Conservation (phyloP, 1,284 basidiomycete species). For the Spongispora temasekensis region DNA sequence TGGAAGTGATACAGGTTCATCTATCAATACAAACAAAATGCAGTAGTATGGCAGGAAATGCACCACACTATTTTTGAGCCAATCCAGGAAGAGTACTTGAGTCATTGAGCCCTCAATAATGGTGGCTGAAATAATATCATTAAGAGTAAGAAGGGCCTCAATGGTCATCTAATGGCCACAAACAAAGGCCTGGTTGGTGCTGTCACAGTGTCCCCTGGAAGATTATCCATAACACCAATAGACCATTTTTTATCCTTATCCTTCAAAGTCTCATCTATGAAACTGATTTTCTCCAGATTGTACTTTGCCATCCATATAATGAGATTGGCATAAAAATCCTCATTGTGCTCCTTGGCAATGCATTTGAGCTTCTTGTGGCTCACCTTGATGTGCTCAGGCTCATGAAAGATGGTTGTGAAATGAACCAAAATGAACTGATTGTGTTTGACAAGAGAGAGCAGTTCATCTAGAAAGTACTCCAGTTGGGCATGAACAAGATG, state of each 20-base stretch:
- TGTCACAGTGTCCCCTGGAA: neutral
- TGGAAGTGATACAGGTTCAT: neutral
- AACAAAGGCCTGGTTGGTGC: too few species aligned
- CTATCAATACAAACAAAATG: too few species aligned
- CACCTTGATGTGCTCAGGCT: conserved; percentile 18
- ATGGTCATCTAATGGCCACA: too few species aligned
- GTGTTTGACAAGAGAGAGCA: neutral
- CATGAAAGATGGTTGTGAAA: conserved; percentile 20
- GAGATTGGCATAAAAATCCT: neutral
- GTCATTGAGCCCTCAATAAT: too few species aligned
- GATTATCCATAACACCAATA: neutral
- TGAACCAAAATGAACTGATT: conserved; percentile 8
- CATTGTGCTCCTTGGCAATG: neutral
- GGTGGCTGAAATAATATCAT: too few species aligned
- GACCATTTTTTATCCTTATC: neutral
- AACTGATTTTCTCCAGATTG: neutral
- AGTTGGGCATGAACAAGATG: neutral
- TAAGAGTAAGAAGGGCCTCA: too few species aligned
- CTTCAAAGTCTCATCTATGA: too few species aligned
- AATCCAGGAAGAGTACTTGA: neutral
- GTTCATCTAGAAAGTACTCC: neutral
- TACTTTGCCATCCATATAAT: neutral
- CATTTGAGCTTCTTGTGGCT: neutral
- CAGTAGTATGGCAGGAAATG: too few species aligned
- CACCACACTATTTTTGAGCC: neutral